Conservation (phyloP, 164 flowering plant genomes). For the Nymphaea thermarum region DNA sequence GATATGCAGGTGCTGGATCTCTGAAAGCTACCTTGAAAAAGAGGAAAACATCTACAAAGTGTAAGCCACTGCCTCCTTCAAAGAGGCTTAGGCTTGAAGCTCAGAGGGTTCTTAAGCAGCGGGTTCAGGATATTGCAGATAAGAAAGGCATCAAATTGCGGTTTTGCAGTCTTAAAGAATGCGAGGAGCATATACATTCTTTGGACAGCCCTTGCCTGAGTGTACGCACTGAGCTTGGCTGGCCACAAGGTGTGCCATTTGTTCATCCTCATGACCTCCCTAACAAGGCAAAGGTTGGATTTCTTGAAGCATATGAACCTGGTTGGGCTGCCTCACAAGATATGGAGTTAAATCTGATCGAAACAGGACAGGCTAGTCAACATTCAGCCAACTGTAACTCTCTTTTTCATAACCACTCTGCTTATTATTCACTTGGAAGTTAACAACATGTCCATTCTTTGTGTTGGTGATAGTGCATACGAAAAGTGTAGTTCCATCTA, state of each 20-base stretch:
- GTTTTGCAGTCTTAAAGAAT: slow-evolving; percentile 87
- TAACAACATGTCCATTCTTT: no score
- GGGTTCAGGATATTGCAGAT: slow-evolving; percentile 97
- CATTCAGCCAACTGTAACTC: slow-evolving; percentile 37
- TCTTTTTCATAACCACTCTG: not conserved
- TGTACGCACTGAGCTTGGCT: slow-evolving; percentile 80
- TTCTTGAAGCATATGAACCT: slow-evolving; percentile 97
- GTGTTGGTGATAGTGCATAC: no score
- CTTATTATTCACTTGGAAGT: no score
- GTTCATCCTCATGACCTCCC: slow-evolving; percentile 99
- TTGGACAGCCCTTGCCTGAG: slow-evolving; percentile 79
- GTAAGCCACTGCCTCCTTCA: slow-evolving; percentile 92
- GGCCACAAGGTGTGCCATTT: slow-evolving; percentile 98
- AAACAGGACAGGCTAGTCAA: slow-evolving; percentile 56
- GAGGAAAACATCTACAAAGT: slow-evolving; percentile 56
- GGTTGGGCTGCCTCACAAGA: slow-evolving; percentile 91
- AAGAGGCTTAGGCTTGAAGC: slow-evolving; percentile 93
- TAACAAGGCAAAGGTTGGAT: slow-evolving; percentile 85
- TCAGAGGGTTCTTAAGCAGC: slow-evolving; percentile 87
- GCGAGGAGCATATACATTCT: slow-evolving; percentile 68
- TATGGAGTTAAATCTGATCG: slow-evolving; percentile 64
- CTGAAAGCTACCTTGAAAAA: slow-evolving; percentile 58
- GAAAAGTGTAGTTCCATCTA: no score
- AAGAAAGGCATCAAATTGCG: slow-evolving; percentile 89
- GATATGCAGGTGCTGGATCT: slow-evolving; percentile 87